phyloP scores from a whole-genome alignment of 352 stramenopile genomes.

The Globisporangium camurandrum region DNA sequence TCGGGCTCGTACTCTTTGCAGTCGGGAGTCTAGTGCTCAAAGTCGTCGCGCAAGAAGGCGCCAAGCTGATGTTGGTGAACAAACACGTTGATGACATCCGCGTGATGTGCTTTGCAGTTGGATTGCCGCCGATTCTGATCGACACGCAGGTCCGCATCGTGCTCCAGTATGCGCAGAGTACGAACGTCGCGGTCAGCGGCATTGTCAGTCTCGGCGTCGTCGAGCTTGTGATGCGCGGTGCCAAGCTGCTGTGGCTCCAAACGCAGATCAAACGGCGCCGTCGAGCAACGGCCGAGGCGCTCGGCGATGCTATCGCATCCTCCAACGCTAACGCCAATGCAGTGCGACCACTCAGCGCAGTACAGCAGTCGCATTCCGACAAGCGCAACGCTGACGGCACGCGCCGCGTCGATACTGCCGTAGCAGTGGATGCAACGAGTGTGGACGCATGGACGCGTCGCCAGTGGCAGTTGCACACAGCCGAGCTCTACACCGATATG shows the following conservation, averaged over 20 bases:
- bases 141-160: conserved; percentile 33
- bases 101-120: conserved; percentile 29
- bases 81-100: conserved; percentile 26
- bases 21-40: conserved; percentile 22
- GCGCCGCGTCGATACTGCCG: background rate
- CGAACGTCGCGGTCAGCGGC: conserved; percentile 12
- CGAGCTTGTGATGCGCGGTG: conserved; percentile 19
- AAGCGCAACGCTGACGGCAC: background rate
- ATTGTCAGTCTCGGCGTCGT: conserved; percentile 17
- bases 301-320: too few species aligned
- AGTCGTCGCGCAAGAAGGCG: conserved; percentile 23
- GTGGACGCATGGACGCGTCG: background rate
- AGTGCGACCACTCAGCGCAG: too few species aligned
- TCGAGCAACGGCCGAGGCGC: background rate
- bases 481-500: background rate
- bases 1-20: conserved; percentile 9
- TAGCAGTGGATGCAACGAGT: too few species aligned
- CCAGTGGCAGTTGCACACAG: background rate
- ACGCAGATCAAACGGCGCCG: background rate
- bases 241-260: conserved; percentile 6
- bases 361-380: too few species aligned
- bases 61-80: conserved; percentile 17
- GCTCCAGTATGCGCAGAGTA: conserved; percentile 19
- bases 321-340: too few species aligned
- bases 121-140: conserved; percentile 27